Conservation (phyloP, 2,329 filamentous ascomycete genomes). For the Hymenoscyphus fraxineus region DNA sequence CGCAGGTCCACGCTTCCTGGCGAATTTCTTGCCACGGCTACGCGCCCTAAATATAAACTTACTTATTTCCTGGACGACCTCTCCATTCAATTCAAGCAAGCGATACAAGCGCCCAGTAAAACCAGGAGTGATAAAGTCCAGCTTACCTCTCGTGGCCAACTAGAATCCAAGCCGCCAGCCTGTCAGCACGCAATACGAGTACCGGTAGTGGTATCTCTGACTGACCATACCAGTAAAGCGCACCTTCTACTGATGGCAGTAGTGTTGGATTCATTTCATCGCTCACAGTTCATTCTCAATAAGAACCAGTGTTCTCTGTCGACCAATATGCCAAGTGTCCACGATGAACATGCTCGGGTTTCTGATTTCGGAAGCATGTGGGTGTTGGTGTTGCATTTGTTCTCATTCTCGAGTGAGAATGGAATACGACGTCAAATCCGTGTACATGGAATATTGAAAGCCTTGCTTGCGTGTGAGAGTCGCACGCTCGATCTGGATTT, state of each 20-base stretch:
- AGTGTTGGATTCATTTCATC: neutral
- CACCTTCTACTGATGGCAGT: neutral
- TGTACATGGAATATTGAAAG: neutral
- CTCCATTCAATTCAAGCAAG: neutral
- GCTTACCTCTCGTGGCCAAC: neutral
- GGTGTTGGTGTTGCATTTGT: neutral
- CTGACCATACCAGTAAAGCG: neutral
- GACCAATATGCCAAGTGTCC: neutral
- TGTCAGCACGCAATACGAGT: constrained; percentile 1
- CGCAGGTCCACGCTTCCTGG: no score
- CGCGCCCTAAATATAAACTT: neutral
- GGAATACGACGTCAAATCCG: neutral
- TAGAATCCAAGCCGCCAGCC: neutral
- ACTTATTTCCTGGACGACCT: neutral
- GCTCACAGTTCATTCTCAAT: neutral
- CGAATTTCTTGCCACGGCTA: neutral
- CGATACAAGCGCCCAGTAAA: neutral
- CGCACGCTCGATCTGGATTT: neutral
- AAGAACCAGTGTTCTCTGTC: neutral
- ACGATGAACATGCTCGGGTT: neutral
- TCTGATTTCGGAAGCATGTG: neutral
- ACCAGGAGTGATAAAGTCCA: neutral
- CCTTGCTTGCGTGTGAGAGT: neutral
- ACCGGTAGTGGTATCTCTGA: neutral
- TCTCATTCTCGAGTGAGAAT: neutral